Percentiles rank a stretch among this genome's conserved stretches.
Evolutionary conservation across 805 yeast species (phyloP).

Genomic region (Metschnikowia peoriensis): DNA sequence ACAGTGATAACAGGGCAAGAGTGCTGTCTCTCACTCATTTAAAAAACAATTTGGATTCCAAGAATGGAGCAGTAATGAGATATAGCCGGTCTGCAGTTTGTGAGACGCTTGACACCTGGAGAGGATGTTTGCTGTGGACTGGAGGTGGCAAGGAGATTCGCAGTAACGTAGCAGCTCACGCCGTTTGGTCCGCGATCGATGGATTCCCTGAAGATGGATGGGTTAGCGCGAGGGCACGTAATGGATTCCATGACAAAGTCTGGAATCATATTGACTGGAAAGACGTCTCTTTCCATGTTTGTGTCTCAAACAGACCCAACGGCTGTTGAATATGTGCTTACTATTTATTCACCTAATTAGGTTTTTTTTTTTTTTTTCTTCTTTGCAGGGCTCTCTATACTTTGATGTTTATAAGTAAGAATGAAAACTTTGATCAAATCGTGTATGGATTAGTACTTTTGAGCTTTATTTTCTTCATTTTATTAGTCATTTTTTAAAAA

Average conservation of each 20-base stretch:
- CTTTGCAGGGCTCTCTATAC: too few relatives aligned
- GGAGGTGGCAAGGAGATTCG: neutral
- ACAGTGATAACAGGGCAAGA: neutral
- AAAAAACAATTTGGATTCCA: neutral
- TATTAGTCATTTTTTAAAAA: too few relatives aligned
- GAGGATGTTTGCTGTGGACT: constrained; percentile 8
- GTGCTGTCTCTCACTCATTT: constrained; percentile 2
- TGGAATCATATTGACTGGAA: neutral
- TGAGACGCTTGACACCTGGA: neutral
- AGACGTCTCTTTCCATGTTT: neutral
- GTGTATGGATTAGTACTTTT: too few relatives aligned
- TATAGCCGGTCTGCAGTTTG: neutral
- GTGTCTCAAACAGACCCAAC: constrained; percentile 4
- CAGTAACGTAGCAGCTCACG: neutral
- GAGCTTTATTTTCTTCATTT: too few relatives aligned
- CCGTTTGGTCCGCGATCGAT: neutral
- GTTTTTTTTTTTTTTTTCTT: too few relatives aligned
- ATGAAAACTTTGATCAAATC: too few relatives aligned
- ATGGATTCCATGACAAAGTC: neutral
- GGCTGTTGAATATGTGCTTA: neutral
- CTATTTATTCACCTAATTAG: too few relatives aligned
- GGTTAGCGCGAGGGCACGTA: constrained; percentile 3
- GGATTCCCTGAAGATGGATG: neutral
- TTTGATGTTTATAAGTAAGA: too few relatives aligned
- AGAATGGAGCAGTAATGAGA: neutral